Conservation (phyloP, 768 basidiomycete genomes). For the Panellus pusillus region DNA sequence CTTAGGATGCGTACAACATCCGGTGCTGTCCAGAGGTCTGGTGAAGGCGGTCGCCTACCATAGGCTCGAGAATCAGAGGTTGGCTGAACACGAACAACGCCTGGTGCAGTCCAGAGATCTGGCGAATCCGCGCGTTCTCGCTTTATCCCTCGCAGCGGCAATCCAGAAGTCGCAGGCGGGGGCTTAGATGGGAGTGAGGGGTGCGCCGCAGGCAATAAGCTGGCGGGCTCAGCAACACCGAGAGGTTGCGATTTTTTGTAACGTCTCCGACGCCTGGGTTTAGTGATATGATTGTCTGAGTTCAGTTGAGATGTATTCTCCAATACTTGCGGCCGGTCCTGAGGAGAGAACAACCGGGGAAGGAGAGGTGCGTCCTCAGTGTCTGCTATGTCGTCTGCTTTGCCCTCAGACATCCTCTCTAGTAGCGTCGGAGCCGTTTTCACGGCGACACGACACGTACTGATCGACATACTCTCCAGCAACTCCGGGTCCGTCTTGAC, state of each 20-base stretch:
- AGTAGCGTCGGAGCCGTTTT: not conserved
- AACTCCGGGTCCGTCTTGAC: not conserved
- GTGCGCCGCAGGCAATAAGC: not conserved
- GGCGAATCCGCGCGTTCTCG: constrained; percentile 23
- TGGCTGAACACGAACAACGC: constrained; percentile 5
- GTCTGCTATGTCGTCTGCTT: too few relatives aligned
- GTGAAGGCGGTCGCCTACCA: constrained; percentile 8
- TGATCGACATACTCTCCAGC: not conserved
- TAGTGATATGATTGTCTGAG: not conserved
- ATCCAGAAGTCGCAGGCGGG: not conserved
- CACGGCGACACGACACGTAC: too few relatives aligned
- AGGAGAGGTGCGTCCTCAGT: not conserved
- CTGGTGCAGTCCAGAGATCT: constrained; percentile 11
- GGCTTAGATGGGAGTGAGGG: constrained; percentile 12
- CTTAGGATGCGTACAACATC: constrained; percentile 29
- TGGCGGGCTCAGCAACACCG: not conserved
- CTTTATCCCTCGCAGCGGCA: constrained; percentile 24
- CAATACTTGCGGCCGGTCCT: too few relatives aligned
- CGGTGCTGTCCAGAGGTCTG: constrained; percentile 19
- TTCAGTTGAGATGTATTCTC: not conserved
- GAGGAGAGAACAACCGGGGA: not conserved
- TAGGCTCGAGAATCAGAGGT: not conserved
- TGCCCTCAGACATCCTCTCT: not conserved
- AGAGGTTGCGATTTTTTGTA: not conserved
- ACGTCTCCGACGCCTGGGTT: not conserved